These are phyloP conservation scores for Vitis labrusca DNA, from an alignment of 164 flowering plant species.

Conservation along the genomic window DNA sequence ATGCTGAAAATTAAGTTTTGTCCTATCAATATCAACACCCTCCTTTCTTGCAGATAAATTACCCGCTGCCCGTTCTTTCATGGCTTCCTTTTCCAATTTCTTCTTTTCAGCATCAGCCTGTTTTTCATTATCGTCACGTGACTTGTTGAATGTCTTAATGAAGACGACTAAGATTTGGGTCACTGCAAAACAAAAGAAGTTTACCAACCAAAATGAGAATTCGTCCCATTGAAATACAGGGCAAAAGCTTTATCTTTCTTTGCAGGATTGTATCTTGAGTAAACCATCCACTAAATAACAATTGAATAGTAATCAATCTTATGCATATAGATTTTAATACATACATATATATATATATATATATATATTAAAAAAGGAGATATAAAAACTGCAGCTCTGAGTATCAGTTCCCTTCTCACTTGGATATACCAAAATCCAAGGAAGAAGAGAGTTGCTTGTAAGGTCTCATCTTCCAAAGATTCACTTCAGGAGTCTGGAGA, in stretches of 20 bases:
- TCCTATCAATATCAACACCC: slow-evolving; percentile 21
- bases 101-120: slow-evolving; percentile 88
- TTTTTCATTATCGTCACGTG: slow-evolving; percentile 84
- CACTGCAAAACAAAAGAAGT: slow-evolving; percentile 49
- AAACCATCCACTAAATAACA: too few relatives aligned
- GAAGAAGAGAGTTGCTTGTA: too few relatives aligned
- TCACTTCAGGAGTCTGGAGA: too few relatives aligned
- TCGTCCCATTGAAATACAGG: neutral
- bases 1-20: slow-evolving; percentile 10
- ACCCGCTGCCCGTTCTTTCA: slow-evolving; percentile 56
- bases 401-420: too few relatives aligned
- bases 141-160: slow-evolving; percentile 78
- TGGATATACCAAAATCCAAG: too few relatives aligned
- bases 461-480: too few relatives aligned
- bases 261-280: too few relatives aligned
- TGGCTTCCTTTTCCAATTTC: slow-evolving; percentile 84
- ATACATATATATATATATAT: too few relatives aligned
- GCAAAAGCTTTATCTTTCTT: neutral
- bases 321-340: too few relatives aligned
- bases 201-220: neutral
- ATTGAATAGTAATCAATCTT: too few relatives aligned
- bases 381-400: too few relatives aligned
- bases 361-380: too few relatives aligned
- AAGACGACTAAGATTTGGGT: slow-evolving; percentile 83
- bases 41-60: slow-evolving; percentile 49